Conservation (phyloP, 2,329 filamentous ascomycete species). For the Tolypocladium ophioglossoides region DNA sequence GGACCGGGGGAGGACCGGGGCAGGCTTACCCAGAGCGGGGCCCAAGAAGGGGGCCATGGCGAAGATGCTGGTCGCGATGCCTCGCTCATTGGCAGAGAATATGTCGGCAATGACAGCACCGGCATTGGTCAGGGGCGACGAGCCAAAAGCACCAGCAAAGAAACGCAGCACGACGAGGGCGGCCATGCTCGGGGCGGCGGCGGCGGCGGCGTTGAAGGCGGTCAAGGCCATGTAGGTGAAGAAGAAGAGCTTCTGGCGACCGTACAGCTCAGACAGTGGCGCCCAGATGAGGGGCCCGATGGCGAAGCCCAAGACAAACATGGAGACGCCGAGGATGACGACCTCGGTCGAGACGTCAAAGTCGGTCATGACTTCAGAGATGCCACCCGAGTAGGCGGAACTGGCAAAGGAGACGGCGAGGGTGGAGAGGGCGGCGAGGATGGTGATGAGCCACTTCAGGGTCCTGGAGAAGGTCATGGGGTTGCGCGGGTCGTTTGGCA, state of each 20-base stretch:
- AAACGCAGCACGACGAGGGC: slow-evolving; percentile 59
- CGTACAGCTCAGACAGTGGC: slow-evolving; percentile 54
- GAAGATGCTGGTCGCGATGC: slow-evolving; percentile 48
- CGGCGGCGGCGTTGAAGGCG: slow-evolving; percentile 50
- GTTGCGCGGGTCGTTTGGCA: slow-evolving; percentile 56
- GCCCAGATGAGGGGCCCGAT: slow-evolving; percentile 57
- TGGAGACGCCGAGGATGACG: slow-evolving; percentile 50
- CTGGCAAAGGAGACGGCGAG: slow-evolving; percentile 61
- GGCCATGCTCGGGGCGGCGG: slow-evolving; percentile 45
- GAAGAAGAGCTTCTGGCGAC: slow-evolving; percentile 48
- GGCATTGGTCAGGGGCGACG: slow-evolving; percentile 51
- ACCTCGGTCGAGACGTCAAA: slow-evolving; percentile 43
- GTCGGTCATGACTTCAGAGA: slow-evolving; percentile 39
- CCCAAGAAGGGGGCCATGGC: slow-evolving; percentile 55
- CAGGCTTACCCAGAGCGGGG: slow-evolving; percentile 35
- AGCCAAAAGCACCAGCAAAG: slow-evolving; percentile 52
- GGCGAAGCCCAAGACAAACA: slow-evolving; percentile 53
- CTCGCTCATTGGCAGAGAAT: slow-evolving; percentile 43
- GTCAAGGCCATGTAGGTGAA: slow-evolving; percentile 46
- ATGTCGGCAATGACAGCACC: slow-evolving; percentile 56
- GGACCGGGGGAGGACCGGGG: no score
- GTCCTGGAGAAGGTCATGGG: slow-evolving; percentile 45
- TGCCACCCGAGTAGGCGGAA: slow-evolving; percentile 53
- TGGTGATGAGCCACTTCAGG: slow-evolving; percentile 57
- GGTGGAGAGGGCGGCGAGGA: slow-evolving; percentile 53